Evolutionary conservation across 2,329 filamentous ascomycete genomes (phyloP), one percentile per base, ranked within the genome.

Genomic region (Gremmenia infestans): DNA sequence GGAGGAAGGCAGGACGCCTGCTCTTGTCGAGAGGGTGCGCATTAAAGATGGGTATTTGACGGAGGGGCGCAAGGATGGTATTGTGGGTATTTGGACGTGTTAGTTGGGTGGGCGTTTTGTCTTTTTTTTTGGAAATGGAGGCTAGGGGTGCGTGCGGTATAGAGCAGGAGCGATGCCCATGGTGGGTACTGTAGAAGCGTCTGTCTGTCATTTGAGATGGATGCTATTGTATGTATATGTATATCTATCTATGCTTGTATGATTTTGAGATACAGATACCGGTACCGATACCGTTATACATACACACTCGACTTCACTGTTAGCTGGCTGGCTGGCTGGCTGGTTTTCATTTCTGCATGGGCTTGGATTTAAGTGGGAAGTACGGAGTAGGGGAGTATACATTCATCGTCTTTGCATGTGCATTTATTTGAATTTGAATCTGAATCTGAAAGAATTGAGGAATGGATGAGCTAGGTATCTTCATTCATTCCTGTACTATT

Each of bases 21-120:
- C 85, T 14, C 79, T 87, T 55, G 86, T 99, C 19, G 92, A 97
- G 73, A 84, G 82, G 57, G 93, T 97, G 56, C 83, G 92, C 62
- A 87, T 97, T 69, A 91, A 90, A 73, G 94, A 99, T 67, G 94
- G 94, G 0, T 99, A 96, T 73, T 77, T 97, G 69, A 83, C 96
- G 2, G 94, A 97, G 72, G 94, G 94, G 39, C 83, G 94, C 62
- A 85, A 82, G 66, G 90, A 97, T 69, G 94, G 94, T 54, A 82
- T 88, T 53, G 86, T 99, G 32, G 94, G 92, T 40, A 87, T 96
- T 50, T 99, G 94, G 94, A 88, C 86, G 55, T 93, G 89, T 69
- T 86, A 70, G 71, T 55, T 35, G 43, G 17, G 37, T 37, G n/a
- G 22, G 4, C 19, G 14, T 14, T 19, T 19, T 19, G 19, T 19